Percentiles rank a stretch among this genome's conserved stretches.
phyloP scores from a whole-genome alignment of 345 rosid genomes.

The Eucalyptus caleyi region DNA sequence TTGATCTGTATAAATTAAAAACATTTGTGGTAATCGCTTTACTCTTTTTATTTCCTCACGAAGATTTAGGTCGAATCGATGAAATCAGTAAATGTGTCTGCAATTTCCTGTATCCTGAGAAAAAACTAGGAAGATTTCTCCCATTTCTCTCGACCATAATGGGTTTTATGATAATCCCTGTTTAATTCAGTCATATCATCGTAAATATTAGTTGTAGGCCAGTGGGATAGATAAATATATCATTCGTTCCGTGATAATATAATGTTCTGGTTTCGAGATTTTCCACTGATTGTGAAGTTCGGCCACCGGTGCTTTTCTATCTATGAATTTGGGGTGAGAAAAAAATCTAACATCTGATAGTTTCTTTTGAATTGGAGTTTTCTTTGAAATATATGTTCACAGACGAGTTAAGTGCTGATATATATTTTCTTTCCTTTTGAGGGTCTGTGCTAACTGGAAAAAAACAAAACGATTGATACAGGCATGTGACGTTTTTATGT shows the following conservation, averaged over 20 bases:
- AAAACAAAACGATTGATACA: not conserved
- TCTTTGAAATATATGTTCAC: not conserved
- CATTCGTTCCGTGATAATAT: not conserved
- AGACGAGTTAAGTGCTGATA: not conserved
- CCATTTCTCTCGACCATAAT: not conserved
- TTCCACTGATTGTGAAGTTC: not conserved
- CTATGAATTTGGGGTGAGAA: not conserved
- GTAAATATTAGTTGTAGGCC: not conserved
- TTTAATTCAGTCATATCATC: not conserved
- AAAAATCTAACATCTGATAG: not conserved
- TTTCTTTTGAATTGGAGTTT: not conserved
- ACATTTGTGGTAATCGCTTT: not conserved
- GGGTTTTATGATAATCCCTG: not conserved
- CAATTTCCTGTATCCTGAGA: not conserved
- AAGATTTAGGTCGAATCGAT: not conserved
- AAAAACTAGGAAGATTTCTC: not conserved
- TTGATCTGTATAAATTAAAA: not conserved
- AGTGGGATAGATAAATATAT: not conserved
- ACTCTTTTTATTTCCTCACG: not conserved
- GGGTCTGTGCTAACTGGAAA: not conserved
- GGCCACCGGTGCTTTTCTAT: not conserved
- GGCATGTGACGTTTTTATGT: constrained; percentile 77
- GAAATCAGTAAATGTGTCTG: not conserved
- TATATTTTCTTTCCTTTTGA: not conserved
- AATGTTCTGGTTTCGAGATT: not conserved